Percentiles rank a stretch among this genome's conserved stretches.
phyloP scores from a whole-genome alignment of 2,329 filamentous ascomycete species.

The Monosporascus cannonballus region DNA sequence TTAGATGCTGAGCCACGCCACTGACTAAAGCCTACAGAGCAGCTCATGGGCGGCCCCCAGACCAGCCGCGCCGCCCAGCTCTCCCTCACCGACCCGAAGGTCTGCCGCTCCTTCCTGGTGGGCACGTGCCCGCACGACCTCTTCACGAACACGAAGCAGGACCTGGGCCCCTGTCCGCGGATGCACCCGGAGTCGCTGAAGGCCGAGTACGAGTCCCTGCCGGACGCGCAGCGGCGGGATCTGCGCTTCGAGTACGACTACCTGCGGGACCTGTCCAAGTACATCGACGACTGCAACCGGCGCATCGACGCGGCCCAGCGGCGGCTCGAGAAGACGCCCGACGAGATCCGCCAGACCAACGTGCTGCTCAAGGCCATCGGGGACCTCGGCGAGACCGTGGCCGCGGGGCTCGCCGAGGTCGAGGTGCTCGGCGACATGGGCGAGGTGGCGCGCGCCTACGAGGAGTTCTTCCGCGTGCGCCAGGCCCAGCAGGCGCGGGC shows the following conservation, averaged over 20 bases:
- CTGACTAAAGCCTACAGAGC: constrained; percentile 50
- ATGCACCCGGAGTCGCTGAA: constrained; percentile 86
- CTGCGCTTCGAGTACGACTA: constrained; percentile 97
- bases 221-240: constrained; percentile 64
- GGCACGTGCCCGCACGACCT: constrained; percentile 97
- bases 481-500: constrained; percentile 75
- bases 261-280: constrained; percentile 89
- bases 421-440: constrained; percentile 77
- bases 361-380: constrained; percentile 79
- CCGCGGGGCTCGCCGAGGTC: constrained; percentile 78
- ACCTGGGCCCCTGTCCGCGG: constrained; percentile 83
- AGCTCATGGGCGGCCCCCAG: constrained; percentile 78
- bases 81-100: constrained; percentile 83
- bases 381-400: constrained; percentile 72
- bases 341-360: constrained; percentile 95
- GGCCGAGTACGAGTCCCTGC: constrained; percentile 74
- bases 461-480: constrained; percentile 82
- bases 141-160: constrained; percentile 99
- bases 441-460: constrained; percentile 73
- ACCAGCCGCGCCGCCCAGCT: constrained; percentile 73
- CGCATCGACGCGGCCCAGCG: constrained; percentile 88
- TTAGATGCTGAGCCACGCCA: not conserved
- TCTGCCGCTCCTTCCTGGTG: constrained; percentile 89
- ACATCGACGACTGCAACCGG: constrained; percentile 94
- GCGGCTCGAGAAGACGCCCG: constrained; percentile 90